Conservation (phyloP, 192 early-diverging fungal genomes). For the Coemansia sp. region DNA sequence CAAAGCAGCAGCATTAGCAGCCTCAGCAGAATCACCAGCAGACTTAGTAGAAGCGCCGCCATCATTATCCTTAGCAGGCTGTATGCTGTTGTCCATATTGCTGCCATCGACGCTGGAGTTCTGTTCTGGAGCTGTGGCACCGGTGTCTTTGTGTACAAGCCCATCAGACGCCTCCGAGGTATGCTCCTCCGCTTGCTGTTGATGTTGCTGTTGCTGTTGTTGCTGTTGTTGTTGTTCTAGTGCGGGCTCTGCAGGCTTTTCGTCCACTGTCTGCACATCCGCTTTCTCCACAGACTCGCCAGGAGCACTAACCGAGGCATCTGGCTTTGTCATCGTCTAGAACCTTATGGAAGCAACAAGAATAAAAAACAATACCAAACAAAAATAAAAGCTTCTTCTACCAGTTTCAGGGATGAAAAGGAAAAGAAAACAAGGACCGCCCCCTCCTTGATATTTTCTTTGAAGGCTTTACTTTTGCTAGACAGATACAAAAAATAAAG, state of each 20-base stretch:
- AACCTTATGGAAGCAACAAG: background rate
- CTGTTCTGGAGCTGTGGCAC: background rate
- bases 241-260: background rate
- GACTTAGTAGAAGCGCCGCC: background rate
- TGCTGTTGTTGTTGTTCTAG: background rate
- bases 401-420: conserved; percentile 1
- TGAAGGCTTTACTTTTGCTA: too few relatives aligned
- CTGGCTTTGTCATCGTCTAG: conserved; percentile 10
- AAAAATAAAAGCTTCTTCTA: background rate
- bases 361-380: background rate
- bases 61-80: background rate
- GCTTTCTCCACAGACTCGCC: conserved; percentile 1
- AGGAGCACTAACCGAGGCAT: background rate
- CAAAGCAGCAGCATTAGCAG: background rate
- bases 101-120: background rate
- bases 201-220: too few relatives aligned
- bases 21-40: background rate
- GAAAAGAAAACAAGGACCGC: too few relatives aligned
- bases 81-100: background rate
- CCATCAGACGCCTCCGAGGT: background rate
- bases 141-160: background rate
- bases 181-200: background rate
- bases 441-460: too few relatives aligned
- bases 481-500: conserved; percentile 1
- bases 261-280: background rate